Conservation (phyloP, 2,329 filamentous ascomycete genomes). For the Colletotrichum kahawae region DNA sequence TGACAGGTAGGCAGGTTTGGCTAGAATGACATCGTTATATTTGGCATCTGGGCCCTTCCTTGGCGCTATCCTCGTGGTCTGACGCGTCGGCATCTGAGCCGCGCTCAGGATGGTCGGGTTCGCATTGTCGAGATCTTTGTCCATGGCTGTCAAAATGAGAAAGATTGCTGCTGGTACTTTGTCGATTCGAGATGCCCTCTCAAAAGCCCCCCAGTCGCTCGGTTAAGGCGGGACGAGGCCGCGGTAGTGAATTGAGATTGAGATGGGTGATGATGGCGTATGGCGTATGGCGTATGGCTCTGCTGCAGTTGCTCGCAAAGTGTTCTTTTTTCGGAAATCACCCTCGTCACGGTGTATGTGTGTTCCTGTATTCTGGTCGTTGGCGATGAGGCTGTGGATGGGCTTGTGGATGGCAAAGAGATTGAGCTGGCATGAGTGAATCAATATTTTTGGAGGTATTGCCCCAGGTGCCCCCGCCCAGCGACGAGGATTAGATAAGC, state of each 20-base stretch:
- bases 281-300: neutral
- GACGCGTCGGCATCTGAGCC: conserved; percentile 85
- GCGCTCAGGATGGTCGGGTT: conserved; percentile 92
- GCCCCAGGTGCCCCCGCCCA: neutral
- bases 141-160: conserved; percentile 32
- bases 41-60: conserved; percentile 52
- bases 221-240: neutral
- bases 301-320: neutral
- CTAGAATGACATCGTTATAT: conserved; percentile 52
- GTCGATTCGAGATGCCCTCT: neutral
- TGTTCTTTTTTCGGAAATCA: neutral
- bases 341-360: neutral
- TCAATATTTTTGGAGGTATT: conserved; percentile 19
- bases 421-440: conserved; percentile 6
- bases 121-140: conserved; percentile 69
- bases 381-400: conserved; percentile 1
- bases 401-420: conserved; percentile 18
- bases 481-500: conserved; percentile 21
- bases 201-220: neutral
- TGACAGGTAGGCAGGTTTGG: conserved; percentile 48
- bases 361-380: neutral
- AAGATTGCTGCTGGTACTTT: neutral
- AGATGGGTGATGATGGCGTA: conserved; percentile 1
- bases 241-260: neutral
- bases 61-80: conserved; percentile 53